phyloP scores from a whole-genome alignment of 768 basidiomycete genomes.

The Harrya chromipes region DNA sequence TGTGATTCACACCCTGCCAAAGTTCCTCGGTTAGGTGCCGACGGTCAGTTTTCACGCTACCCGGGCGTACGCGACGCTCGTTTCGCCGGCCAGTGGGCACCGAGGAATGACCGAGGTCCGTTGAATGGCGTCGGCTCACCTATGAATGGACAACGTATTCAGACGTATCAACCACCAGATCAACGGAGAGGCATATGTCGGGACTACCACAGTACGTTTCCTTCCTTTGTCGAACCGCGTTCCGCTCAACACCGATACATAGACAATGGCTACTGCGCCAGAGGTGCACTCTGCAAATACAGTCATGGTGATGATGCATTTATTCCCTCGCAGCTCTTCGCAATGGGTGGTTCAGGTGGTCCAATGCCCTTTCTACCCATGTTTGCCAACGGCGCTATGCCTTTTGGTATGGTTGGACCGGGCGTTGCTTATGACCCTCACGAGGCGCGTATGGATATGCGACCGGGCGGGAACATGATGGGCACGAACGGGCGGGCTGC shows the following conservation, averaged over 20 bases:
- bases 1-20: slow-evolving; percentile 62
- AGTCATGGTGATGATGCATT: slow-evolving; percentile 91
- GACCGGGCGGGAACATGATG: slow-evolving; percentile 40
- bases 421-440: slow-evolving; percentile 70
- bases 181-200: slow-evolving; percentile 78
- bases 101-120: slow-evolving; percentile 30
- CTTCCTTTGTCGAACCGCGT: slow-evolving; percentile 1
- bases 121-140: slow-evolving; percentile 26
- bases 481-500: slow-evolving; percentile 31
- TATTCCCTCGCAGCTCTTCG: slow-evolving; percentile 65
- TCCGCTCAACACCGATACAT: slow-evolving; percentile 10
- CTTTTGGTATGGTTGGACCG: slow-evolving; percentile 48
- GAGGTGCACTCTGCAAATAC: slow-evolving; percentile 86
- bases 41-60: slow-evolving; percentile 67
- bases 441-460: slow-evolving; percentile 79
- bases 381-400: slow-evolving; percentile 55
- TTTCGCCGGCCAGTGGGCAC: slow-evolving; percentile 42
- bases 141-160: slow-evolving; percentile 47
- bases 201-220: slow-evolving; percentile 85
- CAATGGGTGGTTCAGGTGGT: slow-evolving; percentile 43
- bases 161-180: slow-evolving; percentile 67
- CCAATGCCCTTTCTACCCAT: slow-evolving; percentile 68
- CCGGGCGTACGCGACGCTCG: slow-evolving; percentile 40
- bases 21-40: slow-evolving; percentile 63
- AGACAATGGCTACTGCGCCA: slow-evolving; percentile 92